phyloP scores from a whole-genome alignment of 768 basidiomycete species.

The Rhodosporidiobolus odoratus region DNA sequence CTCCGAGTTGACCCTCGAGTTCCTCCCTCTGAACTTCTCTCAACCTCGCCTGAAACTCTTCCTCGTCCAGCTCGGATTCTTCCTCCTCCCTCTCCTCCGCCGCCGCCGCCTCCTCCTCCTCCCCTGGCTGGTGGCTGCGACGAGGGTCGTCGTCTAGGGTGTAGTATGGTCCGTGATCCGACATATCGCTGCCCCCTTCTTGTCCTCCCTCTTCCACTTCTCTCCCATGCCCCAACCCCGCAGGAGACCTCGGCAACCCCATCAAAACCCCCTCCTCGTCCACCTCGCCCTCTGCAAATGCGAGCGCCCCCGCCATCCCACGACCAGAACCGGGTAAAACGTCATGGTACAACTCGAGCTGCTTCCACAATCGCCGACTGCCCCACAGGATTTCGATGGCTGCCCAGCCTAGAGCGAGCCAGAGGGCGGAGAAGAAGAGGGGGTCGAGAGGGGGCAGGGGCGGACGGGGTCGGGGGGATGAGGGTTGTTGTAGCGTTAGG shows the following conservation, averaged over 20 bases:
- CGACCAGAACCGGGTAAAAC: slow-evolving; percentile 3
- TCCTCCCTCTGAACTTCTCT: slow-evolving; percentile 32
- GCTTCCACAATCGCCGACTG: slow-evolving; percentile 19
- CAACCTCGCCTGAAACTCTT: slow-evolving; percentile 16
- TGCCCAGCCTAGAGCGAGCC: slow-evolving; percentile 39
- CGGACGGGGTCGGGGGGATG: not conserved
- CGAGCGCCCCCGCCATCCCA: no score
- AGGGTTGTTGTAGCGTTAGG: not conserved
- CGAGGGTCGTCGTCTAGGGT: not conserved
- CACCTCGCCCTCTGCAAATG: not conserved
- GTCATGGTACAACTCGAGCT: slow-evolving; percentile 33
- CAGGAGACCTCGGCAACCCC: not conserved
- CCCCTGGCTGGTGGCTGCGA: not conserved
- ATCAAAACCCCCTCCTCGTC: slow-evolving; percentile 5
- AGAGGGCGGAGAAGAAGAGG: slow-evolving; percentile 40
- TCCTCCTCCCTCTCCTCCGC: not conserved
- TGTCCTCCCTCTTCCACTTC: not conserved
- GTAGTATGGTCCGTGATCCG: not conserved
- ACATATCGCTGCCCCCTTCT: not conserved
- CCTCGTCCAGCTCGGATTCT: slow-evolving; percentile 16
- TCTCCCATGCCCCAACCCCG: not conserved
- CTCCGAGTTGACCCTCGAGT: slow-evolving; percentile 37
- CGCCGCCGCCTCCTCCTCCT: no score
- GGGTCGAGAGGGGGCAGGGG: slow-evolving; percentile 37
- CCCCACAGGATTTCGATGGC: slow-evolving; percentile 37